Evolutionary conservation across 345 rosid species (phyloP), one percentile per base, ranked within the genome.

Genomic region (Laguncularia racemosa): DNA sequence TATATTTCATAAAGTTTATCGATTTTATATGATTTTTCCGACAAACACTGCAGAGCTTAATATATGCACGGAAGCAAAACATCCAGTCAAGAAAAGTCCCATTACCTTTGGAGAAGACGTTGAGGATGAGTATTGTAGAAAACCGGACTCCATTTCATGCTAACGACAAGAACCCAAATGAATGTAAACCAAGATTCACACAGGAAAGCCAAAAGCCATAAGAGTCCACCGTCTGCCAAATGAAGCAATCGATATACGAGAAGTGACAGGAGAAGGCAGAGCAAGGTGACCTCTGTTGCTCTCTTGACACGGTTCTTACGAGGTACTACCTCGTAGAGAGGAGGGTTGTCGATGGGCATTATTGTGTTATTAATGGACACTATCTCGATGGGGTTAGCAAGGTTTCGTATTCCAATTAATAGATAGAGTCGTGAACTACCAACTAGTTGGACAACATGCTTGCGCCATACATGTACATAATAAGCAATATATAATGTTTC

Each of bases 171-270:
- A 23, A 70, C 2, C 96, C 91, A 91, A 14, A 59, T 2, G 63
- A 80, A 76, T 14, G 83, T 63, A 71, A 91, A 88, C 52, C 60
- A 78, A 6, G 79, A 67, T 69, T 91, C 96, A 56, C 96, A 91
- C 0, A 75, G 20, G 47, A 91, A 64, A 44, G 88, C 95, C 15
- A 85, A 75, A 43, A 67, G 20, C 97, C 97, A 88, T 12, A 61
- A 59, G 44, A 57, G 40, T 13, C 83, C 91, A 48, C 70, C 76
- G 54, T 58, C 46, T 2, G 43, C 16, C 20, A 79, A 67, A 44
- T 58, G 43, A 9, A 57, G 14, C 43, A 81, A 23, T 33, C 86
- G 87, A 57, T 79, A 73, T 17, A 18, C 10, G 16, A 81, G 69
- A 9, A 79, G 69, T 28, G 81, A 68, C 12, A 56, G 3, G 23